Evolutionary conservation across 2,329 filamentous ascomycete genomes (phyloP).

Genomic region (Nemania sp.): DNA sequence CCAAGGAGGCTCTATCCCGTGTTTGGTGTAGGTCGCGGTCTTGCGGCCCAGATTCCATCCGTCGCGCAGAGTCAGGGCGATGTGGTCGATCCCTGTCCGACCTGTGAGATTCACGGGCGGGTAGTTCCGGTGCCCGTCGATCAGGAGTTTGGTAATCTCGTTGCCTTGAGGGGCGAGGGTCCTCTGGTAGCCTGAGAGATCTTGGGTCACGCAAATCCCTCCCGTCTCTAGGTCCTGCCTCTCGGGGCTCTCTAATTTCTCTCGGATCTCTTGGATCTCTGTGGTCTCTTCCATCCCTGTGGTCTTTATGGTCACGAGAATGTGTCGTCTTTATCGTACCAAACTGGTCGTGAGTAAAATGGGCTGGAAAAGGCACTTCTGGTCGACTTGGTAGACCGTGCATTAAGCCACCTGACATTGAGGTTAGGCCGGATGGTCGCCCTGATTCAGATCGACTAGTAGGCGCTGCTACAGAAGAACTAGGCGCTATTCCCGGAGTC

Average conservation of each 20-base stretch:
- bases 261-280: constrained; percentile 54
- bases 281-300: constrained; percentile 50
- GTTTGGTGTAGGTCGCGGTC: constrained; percentile 55
- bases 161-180: constrained; percentile 56
- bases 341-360: constrained; percentile 61
- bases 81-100: constrained; percentile 55
- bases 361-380: constrained; percentile 66
- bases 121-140: constrained; percentile 56
- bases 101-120: constrained; percentile 53
- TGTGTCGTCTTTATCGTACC: constrained; percentile 55
- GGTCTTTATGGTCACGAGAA: constrained; percentile 48
- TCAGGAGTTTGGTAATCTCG: constrained; percentile 58
- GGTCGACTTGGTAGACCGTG: constrained; percentile 68
- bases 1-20: constrained; percentile 52
- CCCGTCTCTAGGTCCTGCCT: constrained; percentile 53
- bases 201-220: constrained; percentile 51
- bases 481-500: constrained; percentile 42
- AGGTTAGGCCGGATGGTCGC: constrained; percentile 48
- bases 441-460: constrained; percentile 49
- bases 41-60: constrained; percentile 51
- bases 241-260: constrained; percentile 56
- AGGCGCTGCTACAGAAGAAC: constrained; percentile 39
- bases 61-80: constrained; percentile 45
- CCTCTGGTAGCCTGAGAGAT: constrained; percentile 55
- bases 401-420: constrained; percentile 44